Conservation (phyloP, 257 asterid species). For the Sherardia arvensis region DNA sequence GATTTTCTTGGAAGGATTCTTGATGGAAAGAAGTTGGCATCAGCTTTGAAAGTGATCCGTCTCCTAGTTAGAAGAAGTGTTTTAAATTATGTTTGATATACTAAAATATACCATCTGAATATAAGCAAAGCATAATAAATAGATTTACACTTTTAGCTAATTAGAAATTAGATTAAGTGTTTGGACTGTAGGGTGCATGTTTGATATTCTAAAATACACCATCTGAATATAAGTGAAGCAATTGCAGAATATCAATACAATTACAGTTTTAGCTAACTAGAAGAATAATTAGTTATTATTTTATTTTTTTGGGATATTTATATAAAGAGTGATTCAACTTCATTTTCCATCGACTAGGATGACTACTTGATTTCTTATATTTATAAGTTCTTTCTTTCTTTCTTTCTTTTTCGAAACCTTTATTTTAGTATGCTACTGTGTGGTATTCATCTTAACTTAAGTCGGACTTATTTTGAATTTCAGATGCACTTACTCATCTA, state of each 20-base stretch:
- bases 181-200: background rate
- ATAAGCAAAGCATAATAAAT: background rate
- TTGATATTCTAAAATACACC: background rate
- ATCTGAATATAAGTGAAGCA: background rate
- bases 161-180: too few species aligned
- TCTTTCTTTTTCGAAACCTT: background rate
- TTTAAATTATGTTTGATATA: background rate
- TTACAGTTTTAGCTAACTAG: background rate
- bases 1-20: slow-evolving; percentile 3
- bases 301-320: background rate
- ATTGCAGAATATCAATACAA: background rate
- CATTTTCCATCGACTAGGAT: background rate
- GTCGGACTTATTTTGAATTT: slow-evolving; percentile 30
- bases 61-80: background rate
- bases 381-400: background rate
- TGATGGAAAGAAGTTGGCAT: background rate
- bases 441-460: slow-evolving; percentile 21
- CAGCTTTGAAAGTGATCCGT: background rate
- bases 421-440: background rate
- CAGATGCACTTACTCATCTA: slow-evolving; percentile 79
- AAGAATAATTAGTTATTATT: background rate
- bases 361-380: background rate
- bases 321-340: background rate
- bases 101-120: background rate
- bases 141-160: background rate